Base-by-base conservation (phyloP, 768 basidiomycete species). In the Xerocomellus chrysenteron region DNA sequence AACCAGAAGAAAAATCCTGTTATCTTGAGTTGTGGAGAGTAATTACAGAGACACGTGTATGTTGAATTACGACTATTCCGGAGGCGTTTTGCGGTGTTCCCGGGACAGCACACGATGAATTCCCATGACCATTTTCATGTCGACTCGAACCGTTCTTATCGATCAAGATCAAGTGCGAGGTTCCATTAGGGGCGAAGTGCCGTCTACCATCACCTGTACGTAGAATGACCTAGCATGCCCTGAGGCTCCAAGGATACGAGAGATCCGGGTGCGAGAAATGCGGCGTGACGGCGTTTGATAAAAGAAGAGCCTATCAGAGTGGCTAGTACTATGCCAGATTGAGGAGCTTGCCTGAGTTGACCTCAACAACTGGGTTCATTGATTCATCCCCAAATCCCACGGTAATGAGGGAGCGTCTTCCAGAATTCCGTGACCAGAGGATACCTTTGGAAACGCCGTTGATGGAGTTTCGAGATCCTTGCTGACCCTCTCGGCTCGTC, bases 151-250 rank as follows among this genome's bases (percentile, higher is more conserved):
- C 16, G 30, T 14, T 46, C 37, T 44, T 19, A 19, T 21, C 7
- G 26, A 37, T 14, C 26, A n/a, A 33, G 26, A n/a, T 41, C 26
- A 11, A 44, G n/a, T 21, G 21, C 21, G 21, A 53, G 37, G 12
- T 44, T 52, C 52, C 42, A 36, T 45, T 49, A 37, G 48, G 47
- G 50, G 54, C 32, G 57, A 54, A 35, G 21, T 17, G 50, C 51
- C 47, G 47, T 8, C 33, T 42, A 12, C n/a, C 16, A 40, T 47
- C 35, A n/a, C 33, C 24, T 16, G 26, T 37, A 21, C 21, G 2
- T 21, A 19, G 40, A 10, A 17, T 17, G 21, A 21, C 41, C 5
- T 19, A 19, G 40, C 13, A 17, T 17, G 21, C 30, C 41, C 5
- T 19, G 19, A 44, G 33, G n/a, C 19, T 36, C 35, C 49, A 28